phyloP scores from a whole-genome alignment of 2,329 filamentous ascomycete genomes.

The Albifimbria verrucaria region DNA sequence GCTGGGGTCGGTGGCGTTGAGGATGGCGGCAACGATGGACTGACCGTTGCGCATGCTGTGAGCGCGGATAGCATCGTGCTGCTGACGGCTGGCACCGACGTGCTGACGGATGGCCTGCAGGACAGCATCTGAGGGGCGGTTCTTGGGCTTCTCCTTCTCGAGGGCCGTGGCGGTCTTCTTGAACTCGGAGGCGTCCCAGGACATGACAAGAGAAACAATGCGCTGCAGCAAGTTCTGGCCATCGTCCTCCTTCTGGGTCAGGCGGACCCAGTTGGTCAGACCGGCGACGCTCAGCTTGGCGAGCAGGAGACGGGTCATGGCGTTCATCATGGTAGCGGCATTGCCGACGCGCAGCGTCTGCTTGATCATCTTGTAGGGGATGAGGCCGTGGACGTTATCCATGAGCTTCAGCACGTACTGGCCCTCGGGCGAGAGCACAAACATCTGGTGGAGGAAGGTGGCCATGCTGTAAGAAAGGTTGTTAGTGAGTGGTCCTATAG shows the following conservation, averaged over 20 bases:
- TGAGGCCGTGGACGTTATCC: slow-evolving; percentile 65
- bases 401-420: slow-evolving; percentile 70
- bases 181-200: slow-evolving; percentile 71
- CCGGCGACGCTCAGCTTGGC: slow-evolving; percentile 74
- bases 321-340: slow-evolving; percentile 77
- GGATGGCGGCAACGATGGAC: slow-evolving; percentile 66
- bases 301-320: slow-evolving; percentile 67
- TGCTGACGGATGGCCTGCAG: slow-evolving; percentile 59
- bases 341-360: slow-evolving; percentile 76
- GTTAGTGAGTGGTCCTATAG: slow-evolving; percentile 2
- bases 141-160: slow-evolving; percentile 62
- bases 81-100: slow-evolving; percentile 46
- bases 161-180: slow-evolving; percentile 62
- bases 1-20: slow-evolving; percentile 48
- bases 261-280: slow-evolving; percentile 75
- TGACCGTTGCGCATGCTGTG: slow-evolving; percentile 46
- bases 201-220: slow-evolving; percentile 70
- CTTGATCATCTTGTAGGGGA: slow-evolving; percentile 69
- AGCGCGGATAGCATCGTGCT: slow-evolving; percentile 58
- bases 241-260: slow-evolving; percentile 68
- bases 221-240: slow-evolving; percentile 79
- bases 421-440: slow-evolving; percentile 71
- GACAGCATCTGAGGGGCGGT: slow-evolving; percentile 55
- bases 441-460: slow-evolving; percentile 69
- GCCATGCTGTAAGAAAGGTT: slow-evolving; percentile 52